Evolutionary conservation across 2,329 filamentous ascomycete species (phyloP).

Genomic region (Aaosphaeria pasadenensis): DNA sequence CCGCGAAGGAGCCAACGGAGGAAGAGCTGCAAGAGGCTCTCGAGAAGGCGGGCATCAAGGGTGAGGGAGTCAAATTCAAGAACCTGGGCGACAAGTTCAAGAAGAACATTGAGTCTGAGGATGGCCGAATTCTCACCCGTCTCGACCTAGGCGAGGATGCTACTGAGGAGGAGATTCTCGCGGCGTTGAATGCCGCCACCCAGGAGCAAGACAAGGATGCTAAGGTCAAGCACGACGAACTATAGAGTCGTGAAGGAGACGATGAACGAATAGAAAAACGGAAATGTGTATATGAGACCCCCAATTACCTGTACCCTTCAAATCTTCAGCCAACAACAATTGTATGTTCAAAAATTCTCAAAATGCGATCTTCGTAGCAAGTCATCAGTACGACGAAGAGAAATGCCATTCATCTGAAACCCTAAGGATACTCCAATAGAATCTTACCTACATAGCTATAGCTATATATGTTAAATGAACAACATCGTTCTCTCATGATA

Average conservation of each 20-base stretch:
- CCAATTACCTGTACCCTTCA: no score
- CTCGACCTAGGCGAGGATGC: slow-evolving; percentile 20
- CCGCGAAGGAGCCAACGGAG: slow-evolving; percentile 20
- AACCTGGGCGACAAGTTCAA: background rate
- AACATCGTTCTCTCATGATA: no score
- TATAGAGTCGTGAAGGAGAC: background rate
- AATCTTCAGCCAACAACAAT: no score
- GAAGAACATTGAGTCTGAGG: slow-evolving; percentile 17
- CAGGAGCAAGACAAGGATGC: slow-evolving; percentile 7
- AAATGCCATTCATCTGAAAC: no score
- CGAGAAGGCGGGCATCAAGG: slow-evolving; percentile 28
- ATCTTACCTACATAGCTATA: no score
- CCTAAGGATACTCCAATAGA: no score
- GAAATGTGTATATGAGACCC: no score
- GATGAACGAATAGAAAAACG: no score
- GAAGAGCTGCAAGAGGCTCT: slow-evolving; percentile 29
- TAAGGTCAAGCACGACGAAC: slow-evolving; percentile 1
- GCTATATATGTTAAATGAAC: no score
- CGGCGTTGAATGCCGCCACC: slow-evolving; percentile 45
- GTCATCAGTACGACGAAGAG: no score
- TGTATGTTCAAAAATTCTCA: no score
- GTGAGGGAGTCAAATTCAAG: slow-evolving; percentile 17
- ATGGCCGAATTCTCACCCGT: slow-evolving; percentile 19
- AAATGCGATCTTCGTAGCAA: no score
- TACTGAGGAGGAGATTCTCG: slow-evolving; percentile 45